Conservation (phyloP, 2,329 filamentous ascomycete species). For the Penicillium sp. region DNA sequence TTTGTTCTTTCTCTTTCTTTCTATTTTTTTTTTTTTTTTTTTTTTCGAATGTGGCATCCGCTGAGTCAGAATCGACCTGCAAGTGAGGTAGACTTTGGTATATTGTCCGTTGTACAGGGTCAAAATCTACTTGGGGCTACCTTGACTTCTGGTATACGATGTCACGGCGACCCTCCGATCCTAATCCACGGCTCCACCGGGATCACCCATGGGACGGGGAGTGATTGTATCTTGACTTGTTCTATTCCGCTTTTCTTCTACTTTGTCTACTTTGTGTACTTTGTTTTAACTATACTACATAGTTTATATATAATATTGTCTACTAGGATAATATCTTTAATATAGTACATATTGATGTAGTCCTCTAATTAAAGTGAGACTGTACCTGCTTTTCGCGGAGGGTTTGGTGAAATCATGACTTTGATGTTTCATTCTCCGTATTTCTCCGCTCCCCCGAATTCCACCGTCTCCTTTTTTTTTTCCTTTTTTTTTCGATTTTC, state of each 20-base stretch:
- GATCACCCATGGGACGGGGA: conserved; percentile 17
- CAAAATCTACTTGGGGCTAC: not conserved
- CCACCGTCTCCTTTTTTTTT: conserved; percentile 1
- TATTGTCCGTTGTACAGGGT: not conserved
- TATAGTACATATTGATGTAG: not conserved
- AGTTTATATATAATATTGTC: not conserved
- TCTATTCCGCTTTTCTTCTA: not conserved
- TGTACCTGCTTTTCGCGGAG: conserved; percentile 13
- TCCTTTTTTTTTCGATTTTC: not conserved
- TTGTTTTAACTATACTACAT: not conserved
- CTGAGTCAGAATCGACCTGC: not conserved
- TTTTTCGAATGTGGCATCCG: not conserved
- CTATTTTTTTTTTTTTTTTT: not conserved
- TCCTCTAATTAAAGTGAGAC: not conserved
- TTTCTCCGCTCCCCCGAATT: conserved; percentile 16
- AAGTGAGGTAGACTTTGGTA: conserved; percentile 1
- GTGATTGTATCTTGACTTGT: conserved; percentile 12
- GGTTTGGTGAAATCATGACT: conserved; percentile 13
- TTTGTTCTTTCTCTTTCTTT: not conserved
- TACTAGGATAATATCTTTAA: not conserved
- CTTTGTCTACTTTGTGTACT: not conserved
- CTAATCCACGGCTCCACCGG: conserved; percentile 13
- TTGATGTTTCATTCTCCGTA: conserved; percentile 7
- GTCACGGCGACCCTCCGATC: conserved; percentile 14
- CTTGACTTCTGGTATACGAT: conserved; percentile 1